Evolutionary conservation across 2,329 filamentous ascomycete species (phyloP), one percentile per base, ranked within the genome.

Genomic region (Pseudocercospora vitis): DNA sequence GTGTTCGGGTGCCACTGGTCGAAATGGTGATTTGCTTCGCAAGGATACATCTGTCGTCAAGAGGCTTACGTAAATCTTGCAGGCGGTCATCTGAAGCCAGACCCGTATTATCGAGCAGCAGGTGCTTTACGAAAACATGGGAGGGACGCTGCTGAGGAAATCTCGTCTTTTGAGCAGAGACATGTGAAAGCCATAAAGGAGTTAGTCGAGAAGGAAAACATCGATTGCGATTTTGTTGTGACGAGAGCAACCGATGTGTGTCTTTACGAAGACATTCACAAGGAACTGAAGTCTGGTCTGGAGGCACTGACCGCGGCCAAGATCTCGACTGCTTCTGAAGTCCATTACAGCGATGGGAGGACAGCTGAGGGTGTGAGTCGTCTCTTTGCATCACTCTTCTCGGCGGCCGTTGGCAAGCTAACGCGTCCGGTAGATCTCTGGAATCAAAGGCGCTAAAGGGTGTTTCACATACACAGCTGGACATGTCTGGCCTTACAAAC

Each of bases 401-500:
- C n/a, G n/a, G n/a, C n/a, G n/a, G 33, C 32, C 18, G 33, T 50
- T 56, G 35, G 53, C 44, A 1, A 11, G 23, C 26, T 37, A 26
- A 44, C 9, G 31, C 1, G 1, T 16, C 14, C n/a, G 61, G 53
- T 48, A 72, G 68, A 48, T 71, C 1, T 71, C 71, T 1, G 70
- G 69, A 1, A 61, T 76, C 32, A 73, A 72, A 29, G 70, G 67
- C 2, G 72, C 72, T 1, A 67, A 69, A 40, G 67, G 63, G 2
- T 65, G 57, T 4, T 68, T 71, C 52, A 68, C 62, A 4, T 73
- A 69, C 44, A 68, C 81, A 46, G 86, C 87, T 0, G 86, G 53
- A 12, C 63, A 62, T n/a, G 53, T 67, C 24, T 66, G 65, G 65
- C 65, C 64, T n/a, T 67, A 65, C 50, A 67, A 67, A 44, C 53